Base-by-base conservation (phyloP, 2,329 filamentous ascomycete genomes). In the Fusarium sp. region DNA sequence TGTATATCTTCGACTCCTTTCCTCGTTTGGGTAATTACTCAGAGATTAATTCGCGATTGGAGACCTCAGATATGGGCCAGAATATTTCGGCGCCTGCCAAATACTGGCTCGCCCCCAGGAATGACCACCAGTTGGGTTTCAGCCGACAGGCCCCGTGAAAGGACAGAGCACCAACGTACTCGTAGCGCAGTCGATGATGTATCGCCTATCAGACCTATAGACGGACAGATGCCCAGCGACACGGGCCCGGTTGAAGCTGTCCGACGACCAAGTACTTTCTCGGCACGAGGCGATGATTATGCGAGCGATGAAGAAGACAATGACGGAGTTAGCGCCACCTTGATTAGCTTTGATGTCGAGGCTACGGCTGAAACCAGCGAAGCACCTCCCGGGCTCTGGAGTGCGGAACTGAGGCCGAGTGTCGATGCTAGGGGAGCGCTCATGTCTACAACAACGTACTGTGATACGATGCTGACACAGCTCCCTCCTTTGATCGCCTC, bases 261-360 rank as follows among this genome's bases (percentile, higher is more conserved):
- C 25, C 77, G 82, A 39, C 77, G 82, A 23, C 80, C 81, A 23
- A 83, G 84, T 69, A 80, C 81, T 2, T 79, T 84, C 59, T 85
- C 84, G 0, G 76, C 78, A 11, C 75, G 82, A n/a, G 82, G 79
- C 15, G 83, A 85, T 57, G 85, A 87, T 39, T 86, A 84, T 59
- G 83, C 79, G 13, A 85, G 81, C 14, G 87, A 88, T 45, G 86
- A 88, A 52, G 85, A 87, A 47, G 86, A 86, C 17, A 79, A 83
- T 15, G 86, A 87, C 46, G 80, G 83, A 46, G 78, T 88, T 23
- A 86, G 82, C 54, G 83, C 85, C 3, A 87, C 86, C 0, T 76
- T 88, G 7, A 88, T 89, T 50, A 88, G 85, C 66, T 88, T 89
- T 56, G 87, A 89, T 56, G 85, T 88, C 27, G 87, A 89, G 64